Percentiles rank a stretch among this genome's conserved stretches.
These are phyloP conservation scores for Begonia masoniana DNA, from an alignment of 306 rosid species.

Conservation along the genomic window DNA sequence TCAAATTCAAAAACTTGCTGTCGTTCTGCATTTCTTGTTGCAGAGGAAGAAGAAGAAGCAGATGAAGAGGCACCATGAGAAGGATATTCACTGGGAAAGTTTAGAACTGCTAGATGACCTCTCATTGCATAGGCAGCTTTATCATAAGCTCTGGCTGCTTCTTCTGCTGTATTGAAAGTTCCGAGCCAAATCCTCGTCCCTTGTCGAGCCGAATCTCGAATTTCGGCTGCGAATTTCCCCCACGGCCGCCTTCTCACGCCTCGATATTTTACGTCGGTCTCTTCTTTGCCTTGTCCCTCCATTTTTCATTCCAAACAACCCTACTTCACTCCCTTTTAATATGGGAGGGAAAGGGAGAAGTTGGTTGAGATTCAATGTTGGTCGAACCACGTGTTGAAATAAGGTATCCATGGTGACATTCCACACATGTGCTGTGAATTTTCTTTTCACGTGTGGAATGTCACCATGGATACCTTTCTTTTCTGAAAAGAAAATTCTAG, in stretches of 20 bases:
- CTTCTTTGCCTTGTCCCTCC: constrained; percentile 14
- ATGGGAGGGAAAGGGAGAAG: neutral
- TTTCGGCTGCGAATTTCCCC: constrained; percentile 94
- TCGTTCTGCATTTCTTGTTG: constrained; percentile 16
- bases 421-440: neutral
- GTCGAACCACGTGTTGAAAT: no score
- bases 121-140: constrained; percentile 81
- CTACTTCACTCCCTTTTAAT: neutral
- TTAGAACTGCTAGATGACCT: constrained; percentile 69
- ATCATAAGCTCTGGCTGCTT: constrained; percentile 89
- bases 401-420: neutral
- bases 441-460: no score
- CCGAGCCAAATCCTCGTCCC: constrained; percentile 80
- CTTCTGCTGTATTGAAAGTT: constrained; percentile 83
- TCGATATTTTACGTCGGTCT: constrained; percentile 26
- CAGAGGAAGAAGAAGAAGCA: constrained; percentile 16
- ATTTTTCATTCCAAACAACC: neutral
- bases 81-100: constrained; percentile 63
- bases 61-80: constrained; percentile 12
- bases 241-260: constrained; percentile 76
- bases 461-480: no score
- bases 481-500: neutral
- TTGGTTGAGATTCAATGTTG: neutral
- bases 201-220: constrained; percentile 58
- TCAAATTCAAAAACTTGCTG: constrained; percentile 65